Percentiles rank a stretch among this genome's conserved stretches.
Conservation (phyloP, 352 stramenopile species). For the Peronospora tabacina region DNA sequence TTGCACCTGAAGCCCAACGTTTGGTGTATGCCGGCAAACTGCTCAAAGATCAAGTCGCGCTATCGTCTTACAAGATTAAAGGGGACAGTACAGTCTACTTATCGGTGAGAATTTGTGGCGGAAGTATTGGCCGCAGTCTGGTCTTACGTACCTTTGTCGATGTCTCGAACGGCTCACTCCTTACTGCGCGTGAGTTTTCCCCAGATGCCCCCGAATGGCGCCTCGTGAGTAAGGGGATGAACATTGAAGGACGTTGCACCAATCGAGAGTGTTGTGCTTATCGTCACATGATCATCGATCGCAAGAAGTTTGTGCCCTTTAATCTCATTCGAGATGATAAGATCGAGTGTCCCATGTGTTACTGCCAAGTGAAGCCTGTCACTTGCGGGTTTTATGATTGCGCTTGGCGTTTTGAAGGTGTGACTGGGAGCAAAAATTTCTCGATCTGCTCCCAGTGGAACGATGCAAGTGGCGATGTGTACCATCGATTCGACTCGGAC, state of each 20-base stretch:
- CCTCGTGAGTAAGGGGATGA: conserved; percentile 12
- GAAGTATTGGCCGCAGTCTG: neutral
- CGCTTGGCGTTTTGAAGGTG: conserved; percentile 28
- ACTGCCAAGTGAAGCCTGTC: conserved; percentile 9
- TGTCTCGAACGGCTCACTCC: conserved; percentile 16
- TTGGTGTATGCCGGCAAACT: neutral
- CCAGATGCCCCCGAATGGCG: conserved; percentile 7
- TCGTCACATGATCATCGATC: conserved; percentile 15
- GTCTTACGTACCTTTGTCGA: conserved; percentile 18
- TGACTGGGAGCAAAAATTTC: neutral
- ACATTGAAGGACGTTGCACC: conserved; percentile 27
- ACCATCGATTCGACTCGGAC: conserved; percentile 16
- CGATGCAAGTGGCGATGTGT: conserved; percentile 8
- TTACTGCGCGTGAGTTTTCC: conserved; percentile 13
- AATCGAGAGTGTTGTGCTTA: conserved; percentile 15
- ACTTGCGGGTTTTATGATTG: conserved; percentile 35
- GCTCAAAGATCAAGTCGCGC: neutral
- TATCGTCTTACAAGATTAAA: conserved; percentile 2
- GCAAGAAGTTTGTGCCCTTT: conserved; percentile 9
- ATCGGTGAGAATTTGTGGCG: neutral
- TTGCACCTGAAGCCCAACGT: conserved; percentile 1
- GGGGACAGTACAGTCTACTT: neutral
- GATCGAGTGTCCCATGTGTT: conserved; percentile 18
- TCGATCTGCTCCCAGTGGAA: conserved; percentile 23
- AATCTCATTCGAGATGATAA: conserved; percentile 17